Base-by-base conservation (phyloP, 352 stramenopile genomes). In the Pythium aquatile region DNA sequence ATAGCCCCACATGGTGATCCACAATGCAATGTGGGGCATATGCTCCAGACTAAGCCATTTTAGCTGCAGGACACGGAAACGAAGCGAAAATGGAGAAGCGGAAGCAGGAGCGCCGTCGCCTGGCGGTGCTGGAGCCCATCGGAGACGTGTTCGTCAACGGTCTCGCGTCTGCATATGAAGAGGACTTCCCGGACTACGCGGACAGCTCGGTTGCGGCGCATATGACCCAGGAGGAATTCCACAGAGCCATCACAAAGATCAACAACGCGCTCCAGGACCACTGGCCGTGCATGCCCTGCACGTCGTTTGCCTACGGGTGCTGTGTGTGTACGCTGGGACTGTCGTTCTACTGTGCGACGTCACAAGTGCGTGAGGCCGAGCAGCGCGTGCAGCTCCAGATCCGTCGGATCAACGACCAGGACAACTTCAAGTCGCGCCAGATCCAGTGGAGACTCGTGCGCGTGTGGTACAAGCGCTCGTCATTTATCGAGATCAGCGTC, bases 211-310 rank as follows among this genome's bases (percentile, higher is more conserved):
- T 90, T 24, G 74, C 63, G 26, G 57, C 56, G 51, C 61, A 83
- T 58, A 80, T 95, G 77, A 78, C 80, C 13, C 58, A 49, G 30
- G 79, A 85, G 20, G 87, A 95, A 42, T 95, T 93, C 64, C 59
- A 74, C 28, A 66, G 74, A 49, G 83, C 75, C 26, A 65, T 93
- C 42, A 69, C 60, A 46, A 88, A 83, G 62, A 85, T 95, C 66
- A 95, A 95, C 65, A 82, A 93, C 66, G 87, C 87, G 35, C 70
- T 95, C 26, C 49, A 81, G 58, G 87, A 95, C 68, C 83, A 93
- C 65, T 95, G 87, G 87, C 87, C 87, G 14, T 95, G 87, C 67
- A 46, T 95, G 60, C 87, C 87, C 6, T 91, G 79, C 72, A 89
- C 82, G 59, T 76, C 84, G 7, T 91, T 93, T 35, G 83, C 76